phyloP scores from a whole-genome alignment of 2,329 filamentous ascomycete species.

The Didymella segeticola region DNA sequence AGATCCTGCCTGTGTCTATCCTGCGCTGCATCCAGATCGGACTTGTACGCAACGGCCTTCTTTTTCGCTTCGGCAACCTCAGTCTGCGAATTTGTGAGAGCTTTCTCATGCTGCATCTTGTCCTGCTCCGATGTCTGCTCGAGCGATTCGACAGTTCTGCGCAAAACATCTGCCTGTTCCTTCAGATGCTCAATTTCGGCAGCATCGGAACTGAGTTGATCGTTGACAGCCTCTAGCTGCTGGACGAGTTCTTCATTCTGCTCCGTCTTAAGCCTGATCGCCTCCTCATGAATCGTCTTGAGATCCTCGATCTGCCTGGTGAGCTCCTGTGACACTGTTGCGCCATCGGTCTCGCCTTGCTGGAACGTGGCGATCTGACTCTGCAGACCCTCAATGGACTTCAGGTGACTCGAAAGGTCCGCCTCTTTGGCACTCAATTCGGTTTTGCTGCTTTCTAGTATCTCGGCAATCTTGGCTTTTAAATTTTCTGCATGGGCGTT shows the following conservation, averaged over 20 bases:
- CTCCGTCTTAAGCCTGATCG: slow-evolving; percentile 37
- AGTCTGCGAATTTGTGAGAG: slow-evolving; percentile 31
- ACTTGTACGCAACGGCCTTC: slow-evolving; percentile 34
- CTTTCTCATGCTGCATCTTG: slow-evolving; percentile 32
- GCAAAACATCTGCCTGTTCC: slow-evolving; percentile 37
- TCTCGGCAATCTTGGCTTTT: slow-evolving; percentile 36
- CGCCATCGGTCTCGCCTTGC: slow-evolving; percentile 44
- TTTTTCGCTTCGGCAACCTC: slow-evolving; percentile 38
- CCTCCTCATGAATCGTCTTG: slow-evolving; percentile 39
- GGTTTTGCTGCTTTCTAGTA: slow-evolving; percentile 34
- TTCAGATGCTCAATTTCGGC: slow-evolving; percentile 36
- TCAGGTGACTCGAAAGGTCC: slow-evolving; percentile 39
- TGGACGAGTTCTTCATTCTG: slow-evolving; percentile 43
- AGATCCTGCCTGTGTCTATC: slow-evolving; percentile 40
- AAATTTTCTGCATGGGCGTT: slow-evolving; percentile 33
- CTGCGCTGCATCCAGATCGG: slow-evolving; percentile 36
- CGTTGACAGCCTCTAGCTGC: slow-evolving; percentile 45
- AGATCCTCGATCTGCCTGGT: slow-evolving; percentile 42
- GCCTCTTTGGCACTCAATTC: slow-evolving; percentile 36
- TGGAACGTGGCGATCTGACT: slow-evolving; percentile 42
- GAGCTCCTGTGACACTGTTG: slow-evolving; percentile 39
- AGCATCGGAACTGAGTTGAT: slow-evolving; percentile 42
- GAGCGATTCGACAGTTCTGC: slow-evolving; percentile 42
- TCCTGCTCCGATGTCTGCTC: slow-evolving; percentile 40
- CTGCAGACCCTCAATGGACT: slow-evolving; percentile 43